A percentile compares a stretch with the other conserved stretches of the same genome.
Evolutionary conservation across 2,329 filamentous ascomycete genomes (phyloP).

Genomic region (Cercospora zeina): DNA sequence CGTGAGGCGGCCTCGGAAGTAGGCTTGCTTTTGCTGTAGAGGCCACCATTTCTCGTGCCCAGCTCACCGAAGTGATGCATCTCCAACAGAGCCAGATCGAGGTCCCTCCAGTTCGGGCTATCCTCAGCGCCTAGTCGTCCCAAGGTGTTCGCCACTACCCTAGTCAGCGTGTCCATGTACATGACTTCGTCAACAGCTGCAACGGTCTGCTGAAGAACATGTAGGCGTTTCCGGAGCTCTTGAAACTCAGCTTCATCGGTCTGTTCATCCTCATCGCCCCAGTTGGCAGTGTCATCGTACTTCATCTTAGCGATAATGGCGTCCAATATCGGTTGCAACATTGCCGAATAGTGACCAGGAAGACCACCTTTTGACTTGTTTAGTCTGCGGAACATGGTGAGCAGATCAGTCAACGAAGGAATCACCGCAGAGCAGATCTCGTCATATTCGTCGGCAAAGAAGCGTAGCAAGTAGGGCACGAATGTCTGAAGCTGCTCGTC

Average conservation of each 20-base stretch:
- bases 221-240: conserved; percentile 84
- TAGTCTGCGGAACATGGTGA: conserved; percentile 85
- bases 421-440: conserved; percentile 97
- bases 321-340: conserved; percentile 84
- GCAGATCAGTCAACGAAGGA: conserved; percentile 84
- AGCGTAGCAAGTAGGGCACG: conserved; percentile 81
- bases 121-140: conserved; percentile 71
- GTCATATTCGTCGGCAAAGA: conserved; percentile 97
- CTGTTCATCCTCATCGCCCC: conserved; percentile 91
- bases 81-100: conserved; percentile 90
- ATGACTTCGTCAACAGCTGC: conserved; percentile 84
- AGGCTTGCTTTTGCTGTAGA: conserved; percentile 83
- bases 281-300: conserved; percentile 90
- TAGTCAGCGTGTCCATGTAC: conserved; percentile 85
- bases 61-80: conserved; percentile 96
- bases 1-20: conserved; percentile 76
- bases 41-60: conserved; percentile 80
- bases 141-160: conserved; percentile 84
- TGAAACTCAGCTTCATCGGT: conserved; percentile 98
- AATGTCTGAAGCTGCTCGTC: conserved; percentile 81
- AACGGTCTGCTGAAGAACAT: conserved; percentile 88
- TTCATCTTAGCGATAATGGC: conserved; percentile 95
- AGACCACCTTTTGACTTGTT: conserved; percentile 62
- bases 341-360: conserved; percentile 72
- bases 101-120: conserved; percentile 87